phyloP scores from a whole-genome alignment of 1,139 yeast genomes.

The Geotrichum phurueaensis region DNA sequence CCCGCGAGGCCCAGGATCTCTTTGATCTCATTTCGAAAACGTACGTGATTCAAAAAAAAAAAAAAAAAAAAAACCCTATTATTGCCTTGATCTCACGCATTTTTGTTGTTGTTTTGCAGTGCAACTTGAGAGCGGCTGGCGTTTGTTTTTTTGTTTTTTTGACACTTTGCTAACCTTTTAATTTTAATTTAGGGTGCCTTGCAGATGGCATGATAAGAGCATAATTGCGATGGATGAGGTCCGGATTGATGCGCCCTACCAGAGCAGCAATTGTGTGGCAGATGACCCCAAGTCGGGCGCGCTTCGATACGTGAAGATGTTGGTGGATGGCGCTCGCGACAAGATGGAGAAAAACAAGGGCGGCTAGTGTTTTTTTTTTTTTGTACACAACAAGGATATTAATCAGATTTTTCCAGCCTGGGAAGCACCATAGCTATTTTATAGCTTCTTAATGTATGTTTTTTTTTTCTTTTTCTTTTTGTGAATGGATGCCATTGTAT shows the following conservation, averaged over 20 bases:
- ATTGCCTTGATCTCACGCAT: too few relatives aligned
- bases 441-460: neutral
- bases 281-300: conserved; percentile 39
- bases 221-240: conserved; percentile 52
- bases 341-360: conserved; percentile 50
- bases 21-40: conserved; percentile 48
- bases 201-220: conserved; percentile 44
- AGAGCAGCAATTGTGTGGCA: conserved; percentile 37
- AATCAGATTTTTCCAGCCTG: too few relatives aligned
- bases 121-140: neutral
- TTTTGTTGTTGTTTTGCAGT: conserved; percentile 1
- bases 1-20: conserved; percentile 45
- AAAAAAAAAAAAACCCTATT: too few relatives aligned
- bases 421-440: neutral
- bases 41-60: conserved; percentile 5
- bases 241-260: conserved; percentile 47
- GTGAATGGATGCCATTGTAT: neutral
- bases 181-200: conserved; percentile 35
- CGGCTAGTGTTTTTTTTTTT: conserved; percentile 39
- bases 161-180: conserved; percentile 22
- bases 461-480: too few relatives aligned
- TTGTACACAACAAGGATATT: neutral
- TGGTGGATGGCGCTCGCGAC: conserved; percentile 54
- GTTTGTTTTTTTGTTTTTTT: neutral
- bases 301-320: conserved; percentile 45